Evolutionary conservation across 2,329 filamentous ascomycete genomes (phyloP), one percentile per base, ranked within the genome.

Genomic region (Botrytis byssoidea): DNA sequence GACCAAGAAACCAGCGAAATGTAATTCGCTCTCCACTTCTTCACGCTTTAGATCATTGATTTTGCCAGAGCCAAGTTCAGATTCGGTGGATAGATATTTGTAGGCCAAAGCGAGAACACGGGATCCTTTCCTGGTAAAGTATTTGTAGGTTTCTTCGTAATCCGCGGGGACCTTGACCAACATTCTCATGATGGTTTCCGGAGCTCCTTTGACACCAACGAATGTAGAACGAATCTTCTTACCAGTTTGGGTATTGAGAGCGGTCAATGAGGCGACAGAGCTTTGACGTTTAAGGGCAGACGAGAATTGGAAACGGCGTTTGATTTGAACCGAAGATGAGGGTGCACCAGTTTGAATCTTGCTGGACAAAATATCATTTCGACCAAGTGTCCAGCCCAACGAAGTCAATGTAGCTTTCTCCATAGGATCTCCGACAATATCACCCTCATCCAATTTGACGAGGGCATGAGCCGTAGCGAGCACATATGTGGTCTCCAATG

Each of bases 71-170:
- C 94, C 92, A 75, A 98, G 87, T 81, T 99, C 96, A 55, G 89
- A 88, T 61, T 97, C 94, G 4, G 88, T 85, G 3, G 94, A 92
- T 22, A 99, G 87, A 81, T 95, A 94, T 85, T 98, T 98, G 86
- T 97, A 98, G 55, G 93, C 96, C 60, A 99, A 88, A 66, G 95
- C 94, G 55, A 99, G 88, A 22, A 99, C 96, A 85, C 96, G 93
- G 61, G 94, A 97, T 78, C 96, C 96, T 79, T 97, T 97, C 76
- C 96, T 90, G 72, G 95, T 98, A 81, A 98, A 99, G 84, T 97
- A 94, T 83, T 98, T 99, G 88, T 91, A 99, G 0, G 96, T 99
- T 84, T 98, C 96, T 82, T 99, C 96, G 80, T 99, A 99, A 81
- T 97, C 90, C 1, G 90, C 87, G 12, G 96, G 96, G 16, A 94